These are phyloP conservation scores for Suillus cothurnatus DNA, from an alignment of 768 basidiomycete species.

Conservation along the genomic window DNA sequence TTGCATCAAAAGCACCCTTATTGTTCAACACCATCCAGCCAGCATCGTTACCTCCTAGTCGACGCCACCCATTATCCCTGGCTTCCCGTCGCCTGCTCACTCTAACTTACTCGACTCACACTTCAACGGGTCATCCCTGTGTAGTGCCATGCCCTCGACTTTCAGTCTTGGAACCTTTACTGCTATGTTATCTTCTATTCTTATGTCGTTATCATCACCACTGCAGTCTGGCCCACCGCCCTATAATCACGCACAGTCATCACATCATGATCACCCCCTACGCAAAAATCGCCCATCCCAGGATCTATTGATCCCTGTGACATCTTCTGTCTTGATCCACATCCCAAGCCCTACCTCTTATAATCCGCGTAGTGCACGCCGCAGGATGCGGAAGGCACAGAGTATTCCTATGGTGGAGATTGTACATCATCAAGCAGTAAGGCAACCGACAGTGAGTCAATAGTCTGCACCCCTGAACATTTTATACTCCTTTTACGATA, in stretches of 20 bases:
- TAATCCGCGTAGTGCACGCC: background rate
- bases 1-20: background rate
- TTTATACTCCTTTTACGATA: background rate
- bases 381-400: background rate
- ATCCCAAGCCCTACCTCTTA: constrained; percentile 4
- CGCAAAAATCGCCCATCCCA: background rate
- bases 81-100: background rate
- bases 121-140: no score
- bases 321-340: background rate
- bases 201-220: background rate
- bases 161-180: background rate
- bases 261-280: background rate
- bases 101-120: background rate
- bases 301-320: constrained; percentile 9
- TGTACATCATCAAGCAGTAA: background rate
- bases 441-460: background rate
- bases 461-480: background rate
- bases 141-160: background rate
- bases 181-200: background rate
- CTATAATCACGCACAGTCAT: constrained; percentile 7
- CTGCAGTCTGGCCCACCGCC: constrained; percentile 4
- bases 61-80: background rate
- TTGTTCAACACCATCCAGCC: background rate
- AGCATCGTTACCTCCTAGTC: no score
- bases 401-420: constrained; percentile 9